These are phyloP conservation scores for Brassica nigra DNA, from an alignment of 345 rosid species.

Conservation along the genomic window DNA sequence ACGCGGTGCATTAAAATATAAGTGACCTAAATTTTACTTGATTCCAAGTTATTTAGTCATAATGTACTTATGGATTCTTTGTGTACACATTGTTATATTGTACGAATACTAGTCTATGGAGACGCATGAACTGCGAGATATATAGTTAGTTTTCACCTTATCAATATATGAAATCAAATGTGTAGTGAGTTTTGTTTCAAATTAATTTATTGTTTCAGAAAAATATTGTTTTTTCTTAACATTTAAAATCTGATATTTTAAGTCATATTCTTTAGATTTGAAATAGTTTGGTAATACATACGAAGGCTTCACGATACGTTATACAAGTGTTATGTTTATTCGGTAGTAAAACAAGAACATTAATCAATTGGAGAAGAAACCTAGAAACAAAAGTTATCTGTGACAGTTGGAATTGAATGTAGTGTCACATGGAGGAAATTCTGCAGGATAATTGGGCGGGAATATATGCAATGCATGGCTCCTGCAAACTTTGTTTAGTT, in stretches of 20 bases:
- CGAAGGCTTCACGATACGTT: not conserved
- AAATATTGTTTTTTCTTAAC: not conserved
- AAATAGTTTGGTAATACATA: not conserved
- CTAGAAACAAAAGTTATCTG: slow-evolving; percentile 15
- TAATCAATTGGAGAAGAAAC: slow-evolving; percentile 13
- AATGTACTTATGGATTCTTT: slow-evolving; percentile 1
- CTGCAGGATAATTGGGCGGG: slow-evolving; percentile 41
- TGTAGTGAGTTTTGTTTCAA: not conserved
- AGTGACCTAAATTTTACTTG: slow-evolving; percentile 36
- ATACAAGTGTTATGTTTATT: not conserved
- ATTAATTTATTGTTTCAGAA: not conserved
- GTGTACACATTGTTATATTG: slow-evolving; percentile 10
- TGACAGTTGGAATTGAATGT: slow-evolving; percentile 28
- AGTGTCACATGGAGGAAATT: slow-evolving; percentile 34
- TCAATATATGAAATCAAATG: slow-evolving; percentile 13
- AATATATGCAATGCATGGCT: slow-evolving; percentile 26
- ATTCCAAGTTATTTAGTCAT: slow-evolving; percentile 27
- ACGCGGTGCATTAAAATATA: slow-evolving; percentile 34
- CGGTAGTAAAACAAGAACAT: not conserved
- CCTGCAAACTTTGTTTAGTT: not conserved
- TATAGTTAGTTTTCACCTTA: not conserved
- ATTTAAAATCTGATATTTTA: not conserved
- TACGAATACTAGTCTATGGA: slow-evolving; percentile 6
- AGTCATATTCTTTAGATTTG: not conserved
- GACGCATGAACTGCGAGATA: slow-evolving; percentile 2